Conservation (phyloP, 495 filamentous ascomycete genomes). For the Poronia punctata region DNA sequence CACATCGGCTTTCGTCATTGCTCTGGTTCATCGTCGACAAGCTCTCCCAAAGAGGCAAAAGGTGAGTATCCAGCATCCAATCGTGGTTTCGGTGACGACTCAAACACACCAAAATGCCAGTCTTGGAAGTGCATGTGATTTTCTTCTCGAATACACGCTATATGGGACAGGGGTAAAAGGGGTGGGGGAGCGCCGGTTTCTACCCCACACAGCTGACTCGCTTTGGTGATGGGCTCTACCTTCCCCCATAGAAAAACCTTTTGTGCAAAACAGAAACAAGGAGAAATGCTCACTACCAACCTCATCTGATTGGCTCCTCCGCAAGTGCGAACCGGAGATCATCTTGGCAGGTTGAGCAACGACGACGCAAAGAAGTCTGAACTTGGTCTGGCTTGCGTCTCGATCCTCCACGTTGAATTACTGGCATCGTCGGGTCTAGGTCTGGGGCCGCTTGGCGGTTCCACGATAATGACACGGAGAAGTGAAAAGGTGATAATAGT, state of each 20-base stretch:
- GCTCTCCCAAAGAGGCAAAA: too few species aligned
- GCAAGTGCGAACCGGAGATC: slow-evolving; percentile 17
- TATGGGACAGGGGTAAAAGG: too few species aligned
- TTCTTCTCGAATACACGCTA: too few species aligned
- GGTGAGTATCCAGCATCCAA: too few species aligned
- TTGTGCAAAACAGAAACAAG: slow-evolving; percentile 12
- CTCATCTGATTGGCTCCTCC: slow-evolving; percentile 22
- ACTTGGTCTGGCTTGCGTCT: slow-evolving; percentile 16
- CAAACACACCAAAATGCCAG: too few species aligned
- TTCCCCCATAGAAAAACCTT: slow-evolving; percentile 5
- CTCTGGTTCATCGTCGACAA: too few species aligned
- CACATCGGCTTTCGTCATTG: too few species aligned
- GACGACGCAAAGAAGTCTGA: slow-evolving; percentile 7
- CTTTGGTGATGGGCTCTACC: slow-evolving; percentile 12
- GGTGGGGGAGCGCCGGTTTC: too few species aligned
- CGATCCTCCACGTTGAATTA: slow-evolving; percentile 18
- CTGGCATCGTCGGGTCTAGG: slow-evolving; percentile 19
- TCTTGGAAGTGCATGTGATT: slow-evolving; percentile 8
- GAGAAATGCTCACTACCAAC: slow-evolving; percentile 7
- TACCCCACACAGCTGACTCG: slow-evolving; percentile 18
- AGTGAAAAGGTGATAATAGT: background rate
- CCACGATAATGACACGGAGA: slow-evolving; percentile 10
- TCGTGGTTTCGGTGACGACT: too few species aligned
- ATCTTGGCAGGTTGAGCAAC: too few species aligned
- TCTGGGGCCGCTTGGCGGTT: slow-evolving; percentile 17